Evolutionary conservation across 805 yeast species (phyloP).

Genomic region (Monosporozyma servazzii): DNA sequence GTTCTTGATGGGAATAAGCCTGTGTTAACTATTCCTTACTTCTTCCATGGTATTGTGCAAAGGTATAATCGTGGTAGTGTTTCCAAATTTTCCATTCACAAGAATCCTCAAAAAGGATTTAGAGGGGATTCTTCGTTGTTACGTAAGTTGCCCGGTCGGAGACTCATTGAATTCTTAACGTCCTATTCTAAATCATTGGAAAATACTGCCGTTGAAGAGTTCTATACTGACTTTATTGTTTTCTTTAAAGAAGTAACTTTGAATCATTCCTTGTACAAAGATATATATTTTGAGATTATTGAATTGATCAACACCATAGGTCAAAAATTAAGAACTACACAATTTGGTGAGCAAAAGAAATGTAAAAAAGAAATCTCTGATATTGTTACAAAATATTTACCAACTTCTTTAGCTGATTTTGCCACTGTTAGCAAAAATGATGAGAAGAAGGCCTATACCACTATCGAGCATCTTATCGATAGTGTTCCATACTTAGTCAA

Average conservation of each 20-base stretch:
- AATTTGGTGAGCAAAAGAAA: slow-evolving; percentile 53
- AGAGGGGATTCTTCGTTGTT: slow-evolving; percentile 37
- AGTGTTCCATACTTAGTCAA: slow-evolving; percentile 15
- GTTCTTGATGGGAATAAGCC: slow-evolving; percentile 80
- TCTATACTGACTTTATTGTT: slow-evolving; percentile 49
- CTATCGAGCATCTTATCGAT: slow-evolving; percentile 13
- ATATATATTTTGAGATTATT: slow-evolving; percentile 44
- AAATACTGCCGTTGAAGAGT: slow-evolving; percentile 69
- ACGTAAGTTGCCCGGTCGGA: slow-evolving; percentile 37
- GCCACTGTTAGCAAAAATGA: slow-evolving; percentile 13
- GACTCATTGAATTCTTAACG: slow-evolving; percentile 45
- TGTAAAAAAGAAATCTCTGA: slow-evolving; percentile 49
- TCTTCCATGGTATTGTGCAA: slow-evolving; percentile 36
- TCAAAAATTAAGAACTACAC: slow-evolving; percentile 46
- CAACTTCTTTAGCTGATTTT: slow-evolving; percentile 22
- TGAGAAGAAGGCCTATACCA: slow-evolving; percentile 7
- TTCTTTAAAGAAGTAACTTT: slow-evolving; percentile 53
- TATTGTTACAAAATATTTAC: slow-evolving; percentile 31
- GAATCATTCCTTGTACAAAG: slow-evolving; percentile 39
- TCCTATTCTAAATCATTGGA: slow-evolving; percentile 59
- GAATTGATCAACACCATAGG: slow-evolving; percentile 44
- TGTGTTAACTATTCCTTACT: slow-evolving; percentile 57
- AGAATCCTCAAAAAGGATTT: slow-evolving; percentile 7
- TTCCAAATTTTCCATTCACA: slow-evolving; percentile 15
- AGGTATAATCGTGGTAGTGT: slow-evolving; percentile 19